Base-by-base conservation (phyloP, 1,139 yeast species). In the Kluyveromyces marxianus region DNA sequence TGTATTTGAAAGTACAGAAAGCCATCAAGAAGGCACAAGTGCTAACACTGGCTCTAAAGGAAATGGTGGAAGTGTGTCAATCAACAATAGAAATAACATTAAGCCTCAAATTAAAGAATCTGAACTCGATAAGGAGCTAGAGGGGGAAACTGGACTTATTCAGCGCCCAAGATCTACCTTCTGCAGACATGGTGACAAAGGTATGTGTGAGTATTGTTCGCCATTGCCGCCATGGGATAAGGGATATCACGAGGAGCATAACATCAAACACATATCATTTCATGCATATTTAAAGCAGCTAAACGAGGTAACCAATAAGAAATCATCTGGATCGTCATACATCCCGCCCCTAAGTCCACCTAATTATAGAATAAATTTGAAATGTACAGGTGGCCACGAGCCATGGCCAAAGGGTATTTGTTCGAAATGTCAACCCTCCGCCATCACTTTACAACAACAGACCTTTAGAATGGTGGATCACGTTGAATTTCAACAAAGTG, bases 161-260 rank as follows among this genome's bases (percentile, higher is more conserved):
- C 67, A 73, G 35, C 75, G 98, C 35, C 67, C 71, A 31, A 75
- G 71, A 51, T 78, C 88, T 4, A 62, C 67, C 4, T 71, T 89
- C 58, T 92, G 98, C 64, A 78, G 83, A 48, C 98, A 94, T 62
- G 88, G 94, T 3, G 90, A 82, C 35, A 84, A 83, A 56, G 98
- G 97, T 3, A 92, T 92, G 98, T 92, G 98, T 66, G 98, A 92
- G 58, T 88, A 89, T 62, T 92, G 98, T 63, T 81, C 95, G 44
- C 97, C 98, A 0, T 69, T 94, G 48, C 96, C 96, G 40, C 97
- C 98, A 2, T 94, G 92, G 86, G 97, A 92, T 65, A 74, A 76
- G 49, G 77, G 74, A 27, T 90, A 89, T 62, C 83, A 82, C 53
- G 78, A 78, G 46, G 83, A 81, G 50, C 72, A 90, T 54, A 81